These are phyloP conservation scores for Fusarium algeriense DNA, from an alignment of 2,329 filamentous ascomycete species.

Conservation along the genomic window DNA sequence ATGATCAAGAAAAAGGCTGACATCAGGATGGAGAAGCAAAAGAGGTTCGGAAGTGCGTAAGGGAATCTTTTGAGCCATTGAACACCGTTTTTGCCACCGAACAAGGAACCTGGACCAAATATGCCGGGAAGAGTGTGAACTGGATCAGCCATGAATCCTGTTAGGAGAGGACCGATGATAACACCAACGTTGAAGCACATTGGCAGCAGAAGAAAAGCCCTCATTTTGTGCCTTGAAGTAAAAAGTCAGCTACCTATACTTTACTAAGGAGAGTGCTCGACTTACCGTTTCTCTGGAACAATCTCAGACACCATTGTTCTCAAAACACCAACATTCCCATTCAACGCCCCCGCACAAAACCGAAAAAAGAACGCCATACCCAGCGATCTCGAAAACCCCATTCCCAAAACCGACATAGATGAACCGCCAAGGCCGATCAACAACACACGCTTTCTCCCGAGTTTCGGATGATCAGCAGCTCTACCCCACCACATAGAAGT, in stretches of 20 bases:
- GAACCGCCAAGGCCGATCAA: slow-evolving; percentile 81
- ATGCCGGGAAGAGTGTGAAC: slow-evolving; percentile 66
- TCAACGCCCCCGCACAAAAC: slow-evolving; percentile 77
- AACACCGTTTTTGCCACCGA: slow-evolving; percentile 39
- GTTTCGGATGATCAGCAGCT: slow-evolving; percentile 70
- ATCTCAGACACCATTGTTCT: slow-evolving; percentile 70
- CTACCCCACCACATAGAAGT: slow-evolving; percentile 88
- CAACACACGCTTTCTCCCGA: slow-evolving; percentile 82
- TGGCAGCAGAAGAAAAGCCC: slow-evolving; percentile 80
- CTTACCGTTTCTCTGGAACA: slow-evolving; percentile 26
- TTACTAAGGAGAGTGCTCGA: accelerated
- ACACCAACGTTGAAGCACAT: slow-evolving; percentile 81
- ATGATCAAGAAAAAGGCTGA: slow-evolving; percentile 59
- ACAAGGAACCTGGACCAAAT: slow-evolving; percentile 62
- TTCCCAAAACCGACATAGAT: slow-evolving; percentile 58
- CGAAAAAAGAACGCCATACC: slow-evolving; percentile 79
- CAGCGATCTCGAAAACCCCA: slow-evolving; percentile 75
- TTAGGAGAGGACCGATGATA: slow-evolving; percentile 76
- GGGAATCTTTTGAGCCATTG: slow-evolving; percentile 55
- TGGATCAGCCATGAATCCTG: slow-evolving; percentile 77
- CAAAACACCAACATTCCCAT: slow-evolving; percentile 79
- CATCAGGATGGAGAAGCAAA: slow-evolving; percentile 63
- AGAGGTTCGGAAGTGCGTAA: slow-evolving; percentile 67
- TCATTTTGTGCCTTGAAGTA: slow-evolving; percentile 68
- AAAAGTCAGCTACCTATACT: accelerated